phyloP scores from a whole-genome alignment of 140 eudicot species.

The Cichorium intybus region DNA sequence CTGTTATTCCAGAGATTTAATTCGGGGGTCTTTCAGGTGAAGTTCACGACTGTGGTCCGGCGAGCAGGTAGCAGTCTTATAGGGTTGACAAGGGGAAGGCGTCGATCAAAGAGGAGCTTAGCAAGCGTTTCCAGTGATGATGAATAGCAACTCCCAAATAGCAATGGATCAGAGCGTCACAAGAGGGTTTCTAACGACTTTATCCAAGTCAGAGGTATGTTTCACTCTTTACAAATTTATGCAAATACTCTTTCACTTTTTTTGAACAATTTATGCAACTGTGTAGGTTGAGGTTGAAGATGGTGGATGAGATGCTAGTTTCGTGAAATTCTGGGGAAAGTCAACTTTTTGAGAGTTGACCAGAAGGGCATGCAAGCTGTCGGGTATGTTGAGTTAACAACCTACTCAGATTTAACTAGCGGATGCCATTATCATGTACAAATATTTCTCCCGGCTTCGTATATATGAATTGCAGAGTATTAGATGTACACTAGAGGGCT shows the following conservation, averaged over 20 bases:
- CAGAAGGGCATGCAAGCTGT: conserved; percentile 18
- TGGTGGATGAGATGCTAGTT: conserved; percentile 60
- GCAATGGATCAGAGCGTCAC: too few relatives aligned
- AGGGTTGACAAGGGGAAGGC: conserved; percentile 39
- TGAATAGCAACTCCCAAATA: conserved; percentile 17
- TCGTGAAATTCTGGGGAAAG: conserved; percentile 3
- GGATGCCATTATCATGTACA: conserved; percentile 6
- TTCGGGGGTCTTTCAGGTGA: conserved; percentile 25
- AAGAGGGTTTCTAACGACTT: conserved; percentile 14
- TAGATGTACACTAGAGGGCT: conserved; percentile 21
- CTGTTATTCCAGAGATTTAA: conserved; percentile 1
- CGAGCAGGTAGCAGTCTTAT: conserved; percentile 39
- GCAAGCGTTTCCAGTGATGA: conserved; percentile 44
- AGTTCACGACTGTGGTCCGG: conserved; percentile 34
- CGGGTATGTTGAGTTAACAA: conserved; percentile 13
- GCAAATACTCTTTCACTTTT: background rate
- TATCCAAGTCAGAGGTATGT: conserved; percentile 20
- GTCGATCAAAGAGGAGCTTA: conserved; percentile 37
- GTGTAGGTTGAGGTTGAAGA: conserved; percentile 69
- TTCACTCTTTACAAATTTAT: background rate
- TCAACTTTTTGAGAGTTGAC: conserved; percentile 14
- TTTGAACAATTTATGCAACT: too few relatives aligned
- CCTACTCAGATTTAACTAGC: conserved; percentile 7
- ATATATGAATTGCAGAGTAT: conserved; percentile 23
- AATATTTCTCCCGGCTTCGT: conserved; percentile 28